Conservation (phyloP, 148 eudicot genomes). For the Cornus florida region DNA sequence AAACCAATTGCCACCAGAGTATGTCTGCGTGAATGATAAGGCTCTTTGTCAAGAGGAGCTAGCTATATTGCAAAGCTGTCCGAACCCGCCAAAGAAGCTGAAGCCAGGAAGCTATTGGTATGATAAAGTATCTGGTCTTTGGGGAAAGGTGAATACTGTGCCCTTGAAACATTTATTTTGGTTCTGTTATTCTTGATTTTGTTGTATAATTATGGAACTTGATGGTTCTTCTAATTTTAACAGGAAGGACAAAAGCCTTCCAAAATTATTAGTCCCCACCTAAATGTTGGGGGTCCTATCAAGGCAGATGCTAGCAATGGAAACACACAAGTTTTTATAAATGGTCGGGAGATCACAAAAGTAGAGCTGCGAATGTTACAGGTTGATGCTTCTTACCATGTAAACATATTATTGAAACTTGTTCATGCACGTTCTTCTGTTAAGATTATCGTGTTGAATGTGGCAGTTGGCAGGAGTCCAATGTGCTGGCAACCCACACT, state of each 20-base stretch:
- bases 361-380: conserved; percentile 92
- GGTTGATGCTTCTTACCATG: conserved; percentile 37
- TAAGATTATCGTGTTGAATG: conserved; percentile 11
- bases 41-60: conserved; percentile 88
- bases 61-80: conserved; percentile 63
- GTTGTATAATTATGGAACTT: conserved; percentile 10
- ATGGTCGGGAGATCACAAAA: conserved; percentile 98
- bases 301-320: conserved; percentile 87
- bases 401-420: neutral
- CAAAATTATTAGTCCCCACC: conserved; percentile 82
- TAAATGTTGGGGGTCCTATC: conserved; percentile 88
- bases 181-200: conserved; percentile 10
- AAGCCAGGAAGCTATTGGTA: conserved; percentile 97
- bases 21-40: conserved; percentile 77
- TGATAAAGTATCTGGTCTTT: conserved; percentile 98
- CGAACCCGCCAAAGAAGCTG: conserved; percentile 85
- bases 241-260: conserved; percentile 98
- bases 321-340: conserved; percentile 88
- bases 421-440: conserved; percentile 2
- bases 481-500: conserved; percentile 99
- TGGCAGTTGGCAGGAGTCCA: conserved; percentile 95
- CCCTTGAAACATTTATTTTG: neutral
- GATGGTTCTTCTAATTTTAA: conserved; percentile 17
- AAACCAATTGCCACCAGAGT: conserved; percentile 91
- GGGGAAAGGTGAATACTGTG: conserved; percentile 90